Percentiles rank a stretch among this genome's conserved stretches.
phyloP scores from a whole-genome alignment of 2,329 filamentous ascomycete genomes.

The Botryotinia narcissicola region DNA sequence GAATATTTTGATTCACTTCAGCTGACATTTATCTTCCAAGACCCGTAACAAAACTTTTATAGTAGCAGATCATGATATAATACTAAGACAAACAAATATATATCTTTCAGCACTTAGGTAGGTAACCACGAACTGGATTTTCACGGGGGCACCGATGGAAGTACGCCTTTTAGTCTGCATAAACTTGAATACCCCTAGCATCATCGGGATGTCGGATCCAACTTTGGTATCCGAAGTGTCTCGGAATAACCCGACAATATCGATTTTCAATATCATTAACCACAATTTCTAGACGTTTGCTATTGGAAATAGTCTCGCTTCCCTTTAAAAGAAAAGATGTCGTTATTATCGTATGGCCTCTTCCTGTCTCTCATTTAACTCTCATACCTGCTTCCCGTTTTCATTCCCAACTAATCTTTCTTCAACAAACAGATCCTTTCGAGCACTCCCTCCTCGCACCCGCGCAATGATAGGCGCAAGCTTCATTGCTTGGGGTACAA shows the following conservation, averaged over 20 bases:
- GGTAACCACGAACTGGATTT: background rate
- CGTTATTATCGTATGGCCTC: constrained; percentile 9
- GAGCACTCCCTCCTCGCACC: constrained; percentile 66
- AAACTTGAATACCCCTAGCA: background rate
- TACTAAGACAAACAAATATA: background rate
- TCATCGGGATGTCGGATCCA: background rate
- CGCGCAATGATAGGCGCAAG: constrained; percentile 70
- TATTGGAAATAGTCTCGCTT: background rate
- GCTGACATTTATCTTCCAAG: background rate
- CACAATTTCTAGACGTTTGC: background rate
- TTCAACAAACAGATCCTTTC: constrained; percentile 49
- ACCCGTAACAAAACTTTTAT: background rate
- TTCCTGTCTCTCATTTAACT: background rate
- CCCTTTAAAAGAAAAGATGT: background rate
- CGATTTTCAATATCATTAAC: background rate
- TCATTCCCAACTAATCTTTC: background rate
- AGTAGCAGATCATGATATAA: background rate
- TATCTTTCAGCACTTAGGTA: background rate
- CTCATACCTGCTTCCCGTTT: too few species aligned
- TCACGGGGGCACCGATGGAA: background rate
- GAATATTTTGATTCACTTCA: background rate
- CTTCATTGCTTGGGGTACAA: constrained; percentile 71
- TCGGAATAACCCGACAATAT: background rate
- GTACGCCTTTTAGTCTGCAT: background rate
- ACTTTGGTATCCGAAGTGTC: background rate